Evolutionary conservation across 2,329 filamentous ascomycete genomes (phyloP).

Genomic region (Rutstroemia sp.): DNA sequence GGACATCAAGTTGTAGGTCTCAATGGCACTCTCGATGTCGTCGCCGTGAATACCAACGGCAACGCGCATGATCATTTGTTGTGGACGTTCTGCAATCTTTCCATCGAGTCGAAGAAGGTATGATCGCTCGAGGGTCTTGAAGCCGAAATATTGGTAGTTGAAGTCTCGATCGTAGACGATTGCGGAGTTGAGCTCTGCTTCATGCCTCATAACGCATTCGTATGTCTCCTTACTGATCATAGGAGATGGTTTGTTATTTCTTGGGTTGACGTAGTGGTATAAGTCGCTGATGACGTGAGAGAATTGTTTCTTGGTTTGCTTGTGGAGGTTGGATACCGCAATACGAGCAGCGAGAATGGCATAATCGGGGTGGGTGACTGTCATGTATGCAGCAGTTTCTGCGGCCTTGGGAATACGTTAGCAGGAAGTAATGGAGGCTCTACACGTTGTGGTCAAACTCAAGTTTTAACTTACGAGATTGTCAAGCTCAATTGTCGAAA

Average conservation of each 20-base stretch:
- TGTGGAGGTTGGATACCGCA: constrained; percentile 98
- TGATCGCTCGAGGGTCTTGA: constrained; percentile 97
- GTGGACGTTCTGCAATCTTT: constrained; percentile 93
- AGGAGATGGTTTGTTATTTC: constrained; percentile 72
- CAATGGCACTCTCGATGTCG: constrained; percentile 85
- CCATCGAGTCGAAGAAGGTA: constrained; percentile 93
- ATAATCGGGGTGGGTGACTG: constrained; percentile 97
- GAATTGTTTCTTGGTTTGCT: constrained; percentile 99
- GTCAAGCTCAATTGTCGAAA: constrained; percentile 92
- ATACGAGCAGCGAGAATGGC: constrained; percentile 97
- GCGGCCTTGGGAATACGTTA: constrained; percentile 59
- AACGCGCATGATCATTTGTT: constrained; percentile 99
- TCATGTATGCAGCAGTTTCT: constrained; percentile 99
- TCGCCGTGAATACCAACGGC: constrained; percentile 95
- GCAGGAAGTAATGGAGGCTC: constrained; percentile 5
- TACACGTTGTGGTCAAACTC: too few species aligned
- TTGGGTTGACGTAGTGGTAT: constrained; percentile 93
- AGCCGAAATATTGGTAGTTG: constrained; percentile 99
- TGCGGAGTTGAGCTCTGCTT: constrained; percentile 94
- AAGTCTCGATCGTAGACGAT: constrained; percentile 99
- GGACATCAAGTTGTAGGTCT: constrained; percentile 99
- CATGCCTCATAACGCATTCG: constrained; percentile 90
- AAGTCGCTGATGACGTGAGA: constrained; percentile 91
- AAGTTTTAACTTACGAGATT: constrained; percentile 68
- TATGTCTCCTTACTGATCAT: constrained; percentile 95